Evolutionary conservation across 192 early-diverging fungal species (phyloP).

Genomic region (Lobosporangium transversale): DNA sequence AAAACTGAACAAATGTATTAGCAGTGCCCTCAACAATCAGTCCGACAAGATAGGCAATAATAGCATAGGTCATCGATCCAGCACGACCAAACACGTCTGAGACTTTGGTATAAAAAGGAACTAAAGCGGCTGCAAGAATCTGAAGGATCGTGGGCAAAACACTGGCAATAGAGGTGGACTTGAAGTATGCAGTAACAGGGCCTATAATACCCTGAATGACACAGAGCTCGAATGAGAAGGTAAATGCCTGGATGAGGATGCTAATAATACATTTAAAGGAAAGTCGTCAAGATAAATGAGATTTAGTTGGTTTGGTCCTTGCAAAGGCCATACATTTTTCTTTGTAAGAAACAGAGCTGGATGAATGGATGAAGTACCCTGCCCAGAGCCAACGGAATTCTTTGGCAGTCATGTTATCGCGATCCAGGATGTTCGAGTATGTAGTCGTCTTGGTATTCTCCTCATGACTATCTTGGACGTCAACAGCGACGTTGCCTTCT

Average conservation of each 20-base stretch:
- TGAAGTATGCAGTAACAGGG: neutral
- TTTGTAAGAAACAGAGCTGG: neutral
- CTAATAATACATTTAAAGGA: neutral
- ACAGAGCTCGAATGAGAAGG: constrained; percentile 20
- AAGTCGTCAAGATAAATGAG: neutral
- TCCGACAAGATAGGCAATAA: constrained; percentile 17
- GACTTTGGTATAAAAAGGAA: constrained; percentile 27
- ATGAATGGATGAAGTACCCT: too few relatives aligned
- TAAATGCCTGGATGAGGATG: constrained; percentile 11
- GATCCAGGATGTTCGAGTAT: constrained; percentile 19
- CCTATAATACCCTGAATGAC: constrained; percentile 3
- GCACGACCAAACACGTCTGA: constrained; percentile 27
- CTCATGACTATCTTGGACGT: too few relatives aligned
- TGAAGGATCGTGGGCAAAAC: constrained; percentile 27
- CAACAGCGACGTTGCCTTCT: too few relatives aligned
- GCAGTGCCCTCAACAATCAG: constrained; percentile 13
- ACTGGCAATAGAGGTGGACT: neutral
- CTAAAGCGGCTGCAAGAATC: constrained; percentile 16
- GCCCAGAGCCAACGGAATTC: constrained; percentile 10
- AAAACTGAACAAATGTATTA: constrained; percentile 11
- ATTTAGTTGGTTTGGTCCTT: neutral
- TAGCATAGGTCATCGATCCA: constrained; percentile 10
- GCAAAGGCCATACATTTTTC: neutral
- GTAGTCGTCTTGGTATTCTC: neutral
- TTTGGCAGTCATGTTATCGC: constrained; percentile 9